Percentiles rank a stretch among this genome's conserved stretches.
These are phyloP conservation scores for Solanum piurae DNA, from an alignment of 257 asterid genomes.

Conservation along the genomic window DNA sequence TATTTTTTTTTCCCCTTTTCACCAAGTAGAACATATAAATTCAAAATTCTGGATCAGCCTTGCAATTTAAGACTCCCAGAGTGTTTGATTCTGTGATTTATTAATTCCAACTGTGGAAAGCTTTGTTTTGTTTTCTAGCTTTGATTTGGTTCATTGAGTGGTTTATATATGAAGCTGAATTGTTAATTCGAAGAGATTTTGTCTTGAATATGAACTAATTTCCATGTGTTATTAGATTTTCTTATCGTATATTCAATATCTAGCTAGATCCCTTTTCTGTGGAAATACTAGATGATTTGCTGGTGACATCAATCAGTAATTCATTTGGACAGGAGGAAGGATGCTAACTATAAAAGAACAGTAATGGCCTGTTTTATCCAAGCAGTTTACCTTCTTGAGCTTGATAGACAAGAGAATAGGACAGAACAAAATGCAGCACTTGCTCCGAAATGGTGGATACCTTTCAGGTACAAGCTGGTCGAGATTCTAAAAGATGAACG, in stretches of 20 bases:
- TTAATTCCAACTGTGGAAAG: background rate
- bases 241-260: too few relatives aligned
- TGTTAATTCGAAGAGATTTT: background rate
- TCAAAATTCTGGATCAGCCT: background rate
- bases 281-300: background rate
- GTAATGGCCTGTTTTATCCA: slow-evolving; percentile 93
- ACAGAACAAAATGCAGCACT: slow-evolving; percentile 62
- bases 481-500: slow-evolving; percentile 71
- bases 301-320: background rate
- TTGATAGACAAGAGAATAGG: slow-evolving; percentile 86
- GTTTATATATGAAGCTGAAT: background rate
- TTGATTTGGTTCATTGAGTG: background rate
- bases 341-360: slow-evolving; percentile 69
- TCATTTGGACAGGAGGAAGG: slow-evolving; percentile 79
- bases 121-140: background rate
- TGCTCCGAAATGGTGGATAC: slow-evolving; percentile 98
- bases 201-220: background rate
- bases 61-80: background rate
- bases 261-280: too few relatives aligned
- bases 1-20: background rate
- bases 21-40: background rate
- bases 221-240: background rate
- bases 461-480: slow-evolving; percentile 78
- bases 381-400: slow-evolving; percentile 88
- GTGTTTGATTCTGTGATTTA: background rate